Evolutionary conservation across 805 yeast species (phyloP), one percentile per base, ranked within the genome.

Genomic region (Vanderwaltozyma polyspora): DNA sequence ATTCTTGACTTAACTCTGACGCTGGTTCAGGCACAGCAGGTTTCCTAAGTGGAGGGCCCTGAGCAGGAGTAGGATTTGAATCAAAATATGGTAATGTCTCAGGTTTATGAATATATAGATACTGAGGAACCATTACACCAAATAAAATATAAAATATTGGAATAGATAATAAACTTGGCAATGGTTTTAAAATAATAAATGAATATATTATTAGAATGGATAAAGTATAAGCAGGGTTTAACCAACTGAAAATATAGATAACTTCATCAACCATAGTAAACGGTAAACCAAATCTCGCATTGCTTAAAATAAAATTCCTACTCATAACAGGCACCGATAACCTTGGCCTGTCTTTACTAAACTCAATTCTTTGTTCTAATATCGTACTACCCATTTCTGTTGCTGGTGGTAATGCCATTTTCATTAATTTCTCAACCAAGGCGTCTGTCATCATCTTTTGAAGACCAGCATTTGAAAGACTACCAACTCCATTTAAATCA

Each of bases 1-100:
- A 85, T 51, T 85, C 94, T 36, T 81, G 65, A 22, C 87, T 76
- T 32, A 81, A 64, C 53, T 84, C 85, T 4, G 87, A 80, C 6
- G 77, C 81, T 0, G 93, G 91, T 40, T 71, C 72, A 3, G 85
- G 82, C 3, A 68, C 48, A 23, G 61, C 67, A 18, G 72, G 65
- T 10, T 63, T 61, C 28, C 61, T 46, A 26, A 79, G 45, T 1
- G 74, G 67, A 4, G 74, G 74, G 1, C 74, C 76, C 19, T 65
- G 60, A 1, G 74, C 64, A 2, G 75, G 69, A 0, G 63, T 53
- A 3, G 70, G 72, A 42, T 68, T 68, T 7, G 34, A 34, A 5
- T 52, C 55, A 4, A 62, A 44, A 23, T 41, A 40, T 32, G 35
- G 60, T 46, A 22, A 45, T 39, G 52, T 38, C 36, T 78, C 84